Evolutionary conservation across 202 grass and related monocot species (phyloP).

Genomic region (Panicum hallii): DNA sequence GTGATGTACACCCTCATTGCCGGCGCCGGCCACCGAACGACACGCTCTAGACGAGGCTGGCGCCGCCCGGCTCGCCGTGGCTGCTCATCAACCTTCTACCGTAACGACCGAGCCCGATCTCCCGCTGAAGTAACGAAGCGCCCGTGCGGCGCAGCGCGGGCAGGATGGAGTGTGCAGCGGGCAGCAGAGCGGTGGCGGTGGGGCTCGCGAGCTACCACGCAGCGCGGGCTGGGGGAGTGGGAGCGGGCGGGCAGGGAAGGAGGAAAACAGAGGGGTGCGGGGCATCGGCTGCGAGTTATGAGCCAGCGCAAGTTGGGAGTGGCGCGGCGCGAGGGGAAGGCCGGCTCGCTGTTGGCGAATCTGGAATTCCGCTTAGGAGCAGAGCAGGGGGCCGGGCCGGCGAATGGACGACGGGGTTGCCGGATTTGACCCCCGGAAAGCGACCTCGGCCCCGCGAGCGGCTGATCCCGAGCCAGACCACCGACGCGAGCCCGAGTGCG

Average conservation of each 20-base stretch:
- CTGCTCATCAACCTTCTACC: conserved; percentile 18
- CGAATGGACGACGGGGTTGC: conserved; percentile 20
- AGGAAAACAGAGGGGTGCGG: not conserved
- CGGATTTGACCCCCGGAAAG: conserved; percentile 39
- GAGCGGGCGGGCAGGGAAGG: not conserved
- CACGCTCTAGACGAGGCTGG: not conserved
- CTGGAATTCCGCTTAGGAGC: not conserved
- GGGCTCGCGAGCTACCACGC: no score
- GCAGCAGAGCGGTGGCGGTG: not conserved
- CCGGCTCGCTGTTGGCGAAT: conserved; percentile 23
- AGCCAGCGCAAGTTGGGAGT: not conserved
- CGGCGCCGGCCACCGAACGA: not conserved
- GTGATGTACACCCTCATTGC: conserved; percentile 69
- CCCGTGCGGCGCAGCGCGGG: not conserved
- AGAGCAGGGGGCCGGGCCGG: not conserved
- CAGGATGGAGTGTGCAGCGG: not conserved
- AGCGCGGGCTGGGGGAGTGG: not conserved
- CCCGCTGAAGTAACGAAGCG: not conserved
- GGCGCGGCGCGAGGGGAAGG: not conserved
- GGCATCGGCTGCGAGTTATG: not conserved
- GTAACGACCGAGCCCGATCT: not conserved
- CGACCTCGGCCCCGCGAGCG: conserved; percentile 8
- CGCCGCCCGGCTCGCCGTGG: not conserved
- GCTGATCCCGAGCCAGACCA: conserved; percentile 20
- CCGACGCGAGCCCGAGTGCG: conserved; percentile 46